Evolutionary conservation across 108 stramenopile genomes (phyloP), one percentile per base, ranked within the genome.

Genomic region (Cyclotella cryptica): DNA sequence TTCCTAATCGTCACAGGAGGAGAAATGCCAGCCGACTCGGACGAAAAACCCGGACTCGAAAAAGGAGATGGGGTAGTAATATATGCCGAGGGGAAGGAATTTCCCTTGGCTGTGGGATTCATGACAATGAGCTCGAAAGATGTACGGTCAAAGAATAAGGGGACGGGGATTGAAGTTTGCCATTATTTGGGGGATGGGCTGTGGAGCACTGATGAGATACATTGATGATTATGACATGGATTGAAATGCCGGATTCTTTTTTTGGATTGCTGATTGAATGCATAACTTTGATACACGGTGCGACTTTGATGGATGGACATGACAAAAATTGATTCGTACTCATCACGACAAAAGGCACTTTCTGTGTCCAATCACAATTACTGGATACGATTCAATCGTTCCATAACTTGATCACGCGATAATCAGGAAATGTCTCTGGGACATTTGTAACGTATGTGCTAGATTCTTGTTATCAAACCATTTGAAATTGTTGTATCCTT

Each of bases 121-220:
- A 97, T 98, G 88, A 86, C 85, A 6, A 97, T 98, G 97, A 91
- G 89, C 63, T 75, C 64, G 10, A 22, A 29, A 29, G 70, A 64
- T 71, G 30, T 79, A 11, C 35, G 74, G 44, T 63, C 77, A 54
- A 90, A 86, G 78, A 98, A 97, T 77, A 98, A 98, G 80, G 98
- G 98, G 21, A 89, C 86, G 41, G 97, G 93, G 30, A 93, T 98
- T 75, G 96, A 97, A 19, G 84, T 93, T 29, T 60, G 88, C 59
- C 98, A 99, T 75, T 92, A 79, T 85, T 75, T 99, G 29, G 96
- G 95, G 26, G 98, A 99, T 87, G 98, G 96, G 26, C 72, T 96
- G 26, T 96, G 80, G 77, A 77, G 86, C 55, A 85, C 90, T 12
- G 84, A 89, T 54, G 90, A 90, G 46, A 89, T 96, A 72, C 72